Base-by-base conservation (phyloP, 139 green algal genomes). In the Mychonastes homosphaera region DNA sequence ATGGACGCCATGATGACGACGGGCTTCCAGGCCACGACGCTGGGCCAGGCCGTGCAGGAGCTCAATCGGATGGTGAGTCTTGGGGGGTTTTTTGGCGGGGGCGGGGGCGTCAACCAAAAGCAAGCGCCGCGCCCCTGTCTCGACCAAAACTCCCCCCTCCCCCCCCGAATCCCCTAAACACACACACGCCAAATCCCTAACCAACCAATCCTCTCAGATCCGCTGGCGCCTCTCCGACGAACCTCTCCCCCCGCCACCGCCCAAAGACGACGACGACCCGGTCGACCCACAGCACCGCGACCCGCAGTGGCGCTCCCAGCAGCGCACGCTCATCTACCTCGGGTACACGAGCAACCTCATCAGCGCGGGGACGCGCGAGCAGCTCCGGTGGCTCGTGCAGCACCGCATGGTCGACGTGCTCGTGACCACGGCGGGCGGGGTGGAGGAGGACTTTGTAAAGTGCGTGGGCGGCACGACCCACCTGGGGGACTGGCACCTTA, bases 391-490 rank as follows among this genome's bases (percentile, higher is more conserved):
- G 50, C 69, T 95, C 19, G 81, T 85, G 29, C 71, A 95, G 69
- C 71, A 96, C 70, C 73, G 66, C 10, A 86, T 95, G 83, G 87
- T 98, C 18, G 89, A 99, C 67, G 85, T 94, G 13, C 15, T 98
- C 10, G 91, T 97, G 16, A 96, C 88, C 5, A 97, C 89, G 27
- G 92, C 92, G 2, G 92, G 92, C 5, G 92, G 93, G 8, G 67
- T 99, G 15, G 92, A 99, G 65, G 92, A 99, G 70, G 92, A 99
- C 67, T 65, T 98, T 50, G 98, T 99, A 61, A 99, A 99, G 80
- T 97, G 89, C 73, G 69, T 99, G 58, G 89, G 61, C 3, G 70
- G 81, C 45, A 67, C 61, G n/a, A 98, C 91, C 0, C 97, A 90
- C 56, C 33, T 96, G 46, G 92, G 92, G 0, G 91, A 97, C 69